phyloP scores from a whole-genome alignment of 805 yeast species.

The Metschnikowia continentalis region DNA sequence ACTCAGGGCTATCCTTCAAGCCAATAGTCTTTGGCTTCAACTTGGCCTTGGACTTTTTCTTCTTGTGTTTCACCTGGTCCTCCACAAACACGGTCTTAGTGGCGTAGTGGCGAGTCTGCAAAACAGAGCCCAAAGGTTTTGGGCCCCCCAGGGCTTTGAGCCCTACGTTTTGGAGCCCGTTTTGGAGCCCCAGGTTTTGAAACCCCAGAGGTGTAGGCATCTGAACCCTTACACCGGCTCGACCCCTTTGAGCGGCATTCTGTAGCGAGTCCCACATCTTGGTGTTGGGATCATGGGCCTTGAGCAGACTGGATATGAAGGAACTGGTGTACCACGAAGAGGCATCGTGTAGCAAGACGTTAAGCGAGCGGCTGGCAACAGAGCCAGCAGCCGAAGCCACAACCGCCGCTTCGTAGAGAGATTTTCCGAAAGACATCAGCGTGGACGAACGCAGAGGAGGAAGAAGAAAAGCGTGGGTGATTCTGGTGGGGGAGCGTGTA shows the following conservation, averaged over 20 bases:
- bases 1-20: slow-evolving; percentile 20
- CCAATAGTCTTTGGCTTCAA: slow-evolving; percentile 18
- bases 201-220: no score
- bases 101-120: slow-evolving; percentile 9
- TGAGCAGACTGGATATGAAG: slow-evolving; percentile 19
- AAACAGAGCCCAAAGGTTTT: neutral
- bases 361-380: slow-evolving; percentile 19
- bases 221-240: neutral
- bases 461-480: neutral
- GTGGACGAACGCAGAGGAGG: neutral
- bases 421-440: slow-evolving; percentile 14
- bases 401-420: slow-evolving; percentile 22
- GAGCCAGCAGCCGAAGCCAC: slow-evolving; percentile 23
- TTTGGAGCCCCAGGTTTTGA: no score
- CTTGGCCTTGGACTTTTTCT: slow-evolving; percentile 9
- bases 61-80: slow-evolving; percentile 9
- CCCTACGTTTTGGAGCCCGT: no score
- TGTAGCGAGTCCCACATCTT: slow-evolving; percentile 23
- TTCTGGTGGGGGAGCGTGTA: neutral
- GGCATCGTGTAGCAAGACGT: slow-evolving; percentile 20
- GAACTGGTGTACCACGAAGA: slow-evolving; percentile 20
- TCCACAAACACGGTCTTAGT: slow-evolving; percentile 11
- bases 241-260: slow-evolving; percentile 2
- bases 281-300: slow-evolving; percentile 17
- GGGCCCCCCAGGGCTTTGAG: no score